Conservation (phyloP, 148 eudicot species). For the Spergularia bocconei region DNA sequence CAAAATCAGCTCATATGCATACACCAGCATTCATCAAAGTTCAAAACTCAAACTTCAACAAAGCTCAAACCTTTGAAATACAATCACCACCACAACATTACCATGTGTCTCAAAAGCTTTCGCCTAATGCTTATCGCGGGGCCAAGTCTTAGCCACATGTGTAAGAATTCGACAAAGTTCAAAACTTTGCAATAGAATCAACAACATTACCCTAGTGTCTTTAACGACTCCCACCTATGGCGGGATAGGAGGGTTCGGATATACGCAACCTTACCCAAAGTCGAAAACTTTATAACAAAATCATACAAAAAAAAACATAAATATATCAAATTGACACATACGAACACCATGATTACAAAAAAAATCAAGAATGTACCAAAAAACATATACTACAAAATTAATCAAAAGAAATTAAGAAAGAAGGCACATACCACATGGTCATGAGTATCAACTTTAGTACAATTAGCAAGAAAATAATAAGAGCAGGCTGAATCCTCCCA, state of each 20-base stretch:
- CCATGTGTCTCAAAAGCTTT: too few species aligned
- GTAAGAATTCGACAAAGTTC: background rate
- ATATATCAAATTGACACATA: too few species aligned
- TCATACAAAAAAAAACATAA: too few species aligned
- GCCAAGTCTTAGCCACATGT: too few species aligned
- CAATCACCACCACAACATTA: background rate
- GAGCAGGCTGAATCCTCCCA: slow-evolving; percentile 84
- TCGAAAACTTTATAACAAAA: background rate
- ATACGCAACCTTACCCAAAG: background rate
- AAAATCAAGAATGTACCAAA: background rate
- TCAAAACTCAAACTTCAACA: background rate
- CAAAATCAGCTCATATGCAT: too few species aligned
- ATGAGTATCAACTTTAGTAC: slow-evolving; percentile 52
- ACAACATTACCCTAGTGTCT: too few species aligned
- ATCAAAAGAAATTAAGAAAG: too few species aligned
- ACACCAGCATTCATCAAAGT: too few species aligned
- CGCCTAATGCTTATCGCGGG: too few species aligned
- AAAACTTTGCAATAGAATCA: background rate
- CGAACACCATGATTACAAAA: background rate
- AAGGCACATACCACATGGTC: slow-evolving; percentile 54
- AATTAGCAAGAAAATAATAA: slow-evolving; percentile 71
- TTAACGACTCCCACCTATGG: too few species aligned
- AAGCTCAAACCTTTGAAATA: background rate
- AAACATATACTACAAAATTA: too few species aligned
- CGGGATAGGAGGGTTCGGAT: too few species aligned